Percentiles rank a stretch among this genome's conserved stretches.
Conservation (phyloP, 1,284 basidiomycete species). For the Puccinia horiana region DNA sequence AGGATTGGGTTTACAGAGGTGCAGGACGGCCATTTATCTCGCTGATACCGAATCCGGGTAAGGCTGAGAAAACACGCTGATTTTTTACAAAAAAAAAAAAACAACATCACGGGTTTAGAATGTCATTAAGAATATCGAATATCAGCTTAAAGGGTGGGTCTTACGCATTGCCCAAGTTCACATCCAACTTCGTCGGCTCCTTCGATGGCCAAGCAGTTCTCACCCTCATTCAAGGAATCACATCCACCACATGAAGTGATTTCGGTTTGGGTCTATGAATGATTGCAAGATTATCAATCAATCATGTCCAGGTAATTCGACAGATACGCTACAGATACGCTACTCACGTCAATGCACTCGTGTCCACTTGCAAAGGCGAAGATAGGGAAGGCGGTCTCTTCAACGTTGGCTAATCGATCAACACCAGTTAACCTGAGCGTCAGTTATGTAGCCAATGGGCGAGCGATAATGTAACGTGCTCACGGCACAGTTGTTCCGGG, state of each 20-base stretch:
- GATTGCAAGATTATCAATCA: neutral
- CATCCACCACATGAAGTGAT: constrained; percentile 40
- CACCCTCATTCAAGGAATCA: constrained; percentile 20
- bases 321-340: too few relatives aligned
- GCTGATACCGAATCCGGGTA: constrained; percentile 2
- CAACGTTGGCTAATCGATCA: neutral
- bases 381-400: constrained; percentile 32
- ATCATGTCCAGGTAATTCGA: neutral
- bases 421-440: too few relatives aligned
- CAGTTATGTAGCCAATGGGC: too few relatives aligned
- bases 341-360: constrained; percentile 40
- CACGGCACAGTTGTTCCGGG: neutral
- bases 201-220: constrained; percentile 34
- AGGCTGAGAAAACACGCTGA: constrained; percentile 16
- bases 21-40: constrained; percentile 3
- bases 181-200: constrained; percentile 40
- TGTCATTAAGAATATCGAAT: neutral
- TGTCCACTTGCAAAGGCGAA: neutral
- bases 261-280: constrained; percentile 9
- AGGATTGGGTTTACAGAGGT: neutral
- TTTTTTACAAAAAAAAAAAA: neutral
- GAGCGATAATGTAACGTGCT: neutral
- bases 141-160: neutral
- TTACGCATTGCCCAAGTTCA: constrained; percentile 22
- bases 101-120: neutral